Conservation (phyloP, 1,139 yeast genomes). For the Kodamaea alishanica region DNA sequence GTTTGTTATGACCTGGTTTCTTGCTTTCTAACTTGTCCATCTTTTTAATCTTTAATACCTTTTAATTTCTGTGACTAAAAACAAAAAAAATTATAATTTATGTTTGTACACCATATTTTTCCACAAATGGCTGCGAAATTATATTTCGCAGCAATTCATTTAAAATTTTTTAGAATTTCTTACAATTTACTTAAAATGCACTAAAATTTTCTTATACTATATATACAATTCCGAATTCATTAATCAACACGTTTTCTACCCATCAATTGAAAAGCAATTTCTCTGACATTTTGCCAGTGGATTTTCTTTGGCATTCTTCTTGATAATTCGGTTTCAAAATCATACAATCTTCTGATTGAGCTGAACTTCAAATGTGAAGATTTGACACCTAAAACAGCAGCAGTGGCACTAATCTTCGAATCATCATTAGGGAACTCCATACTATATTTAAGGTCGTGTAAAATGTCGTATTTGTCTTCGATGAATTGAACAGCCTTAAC, state of each 20-base stretch:
- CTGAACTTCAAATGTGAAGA: conserved; percentile 75
- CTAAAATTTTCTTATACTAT: not conserved
- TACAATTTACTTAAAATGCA: not conserved
- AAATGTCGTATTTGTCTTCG: conserved; percentile 38
- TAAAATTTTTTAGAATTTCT: too few species aligned
- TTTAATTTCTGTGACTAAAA: too few species aligned
- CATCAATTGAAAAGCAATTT: conserved; percentile 79
- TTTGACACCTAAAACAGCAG: conserved; percentile 82
- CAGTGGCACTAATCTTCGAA: conserved; percentile 49
- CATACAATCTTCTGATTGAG: conserved; percentile 71
- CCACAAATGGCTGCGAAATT: too few species aligned
- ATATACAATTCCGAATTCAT: conserved; percentile 1
- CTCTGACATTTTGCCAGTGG: conserved; percentile 75
- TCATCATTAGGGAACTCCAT: conserved; percentile 35
- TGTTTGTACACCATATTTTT: too few species aligned
- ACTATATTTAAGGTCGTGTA: conserved; percentile 24
- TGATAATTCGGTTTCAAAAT: conserved; percentile 74
- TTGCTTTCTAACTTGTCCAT: too few species aligned
- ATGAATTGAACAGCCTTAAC: conserved; percentile 67
- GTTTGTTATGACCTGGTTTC: too few species aligned
- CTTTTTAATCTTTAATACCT: too few species aligned
- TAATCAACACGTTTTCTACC: conserved; percentile 50
- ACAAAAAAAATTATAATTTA: too few species aligned
- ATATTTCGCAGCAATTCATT: too few species aligned
- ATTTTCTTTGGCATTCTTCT: conserved; percentile 86